phyloP scores from a whole-genome alignment of 2,329 filamentous ascomycete species.

The Onygenales sp. region DNA sequence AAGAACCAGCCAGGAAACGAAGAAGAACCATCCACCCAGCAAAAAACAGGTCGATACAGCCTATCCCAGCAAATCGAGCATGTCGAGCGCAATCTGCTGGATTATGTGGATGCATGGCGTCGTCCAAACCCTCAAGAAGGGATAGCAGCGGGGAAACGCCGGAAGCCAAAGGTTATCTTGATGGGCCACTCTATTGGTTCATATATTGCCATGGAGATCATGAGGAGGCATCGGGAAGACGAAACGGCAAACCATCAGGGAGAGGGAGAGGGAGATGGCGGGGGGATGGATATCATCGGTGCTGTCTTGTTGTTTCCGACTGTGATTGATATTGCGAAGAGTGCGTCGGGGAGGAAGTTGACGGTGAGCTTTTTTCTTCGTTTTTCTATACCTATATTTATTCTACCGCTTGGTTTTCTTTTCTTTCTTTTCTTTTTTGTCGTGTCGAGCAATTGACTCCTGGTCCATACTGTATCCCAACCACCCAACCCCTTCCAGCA shows the following conservation, averaged over 20 bases:
- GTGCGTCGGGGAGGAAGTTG: constrained; percentile 49
- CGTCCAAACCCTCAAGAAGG: not conserved
- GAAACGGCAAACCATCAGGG: constrained; percentile 7
- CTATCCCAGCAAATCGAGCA: constrained; percentile 44
- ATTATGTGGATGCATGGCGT: constrained; percentile 22
- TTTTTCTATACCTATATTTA: not conserved
- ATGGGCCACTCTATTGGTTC: constrained; percentile 67
- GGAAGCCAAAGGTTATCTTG: constrained; percentile 45
- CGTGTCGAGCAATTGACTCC: not conserved
- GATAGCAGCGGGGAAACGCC: constrained; percentile 2
- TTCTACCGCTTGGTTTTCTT: too few relatives aligned
- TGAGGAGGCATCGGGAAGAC: constrained; percentile 45
- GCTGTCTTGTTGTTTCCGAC: constrained; percentile 66
- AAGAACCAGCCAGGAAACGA: not conserved
- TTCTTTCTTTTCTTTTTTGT: not conserved
- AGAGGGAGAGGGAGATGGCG: constrained; percentile 6
- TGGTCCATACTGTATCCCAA: not conserved
- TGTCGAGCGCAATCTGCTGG: constrained; percentile 34
- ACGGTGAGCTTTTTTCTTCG: constrained; percentile 19
- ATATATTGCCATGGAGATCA: constrained; percentile 61
- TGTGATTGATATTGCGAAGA: constrained; percentile 59
- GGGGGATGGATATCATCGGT: constrained; percentile 32
- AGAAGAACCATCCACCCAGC: not conserved
- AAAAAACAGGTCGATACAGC: constrained; percentile 18
- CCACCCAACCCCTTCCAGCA: not conserved